Conservation (phyloP, 176 grass and related monocot species). For the Bonia amplexicaulis region DNA sequence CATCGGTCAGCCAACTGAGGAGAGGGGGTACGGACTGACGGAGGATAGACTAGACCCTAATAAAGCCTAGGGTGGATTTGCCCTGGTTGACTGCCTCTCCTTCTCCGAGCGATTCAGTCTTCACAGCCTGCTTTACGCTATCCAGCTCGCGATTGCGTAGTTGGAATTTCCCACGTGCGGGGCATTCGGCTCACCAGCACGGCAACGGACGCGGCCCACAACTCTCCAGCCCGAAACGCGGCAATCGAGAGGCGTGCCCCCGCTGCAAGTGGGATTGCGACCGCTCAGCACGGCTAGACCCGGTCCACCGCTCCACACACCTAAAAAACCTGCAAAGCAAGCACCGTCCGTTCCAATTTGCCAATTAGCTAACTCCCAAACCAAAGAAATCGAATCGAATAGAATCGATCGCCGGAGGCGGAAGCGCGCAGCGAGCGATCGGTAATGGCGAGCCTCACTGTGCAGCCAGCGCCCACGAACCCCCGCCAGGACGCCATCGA, state of each 20-base stretch:
- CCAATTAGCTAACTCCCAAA: not conserved
- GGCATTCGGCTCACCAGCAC: not conserved
- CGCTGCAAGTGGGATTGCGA: not conserved
- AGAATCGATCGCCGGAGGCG: conserved; percentile 32
- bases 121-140: not conserved
- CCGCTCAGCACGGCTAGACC: not conserved
- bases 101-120: not conserved
- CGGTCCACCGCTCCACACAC: conserved; percentile 11
- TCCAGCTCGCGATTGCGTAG: not conserved
- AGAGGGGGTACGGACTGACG: too few species aligned
- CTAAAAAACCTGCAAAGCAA: not conserved
- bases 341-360: not conserved
- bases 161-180: not conserved
- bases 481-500: conserved; percentile 95
- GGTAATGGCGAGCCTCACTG: conserved; percentile 70
- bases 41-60: too few species aligned
- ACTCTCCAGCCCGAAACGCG: not conserved
- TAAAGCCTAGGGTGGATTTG: too few species aligned
- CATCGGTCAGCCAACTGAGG: too few species aligned
- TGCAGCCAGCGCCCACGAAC: conserved; percentile 58
- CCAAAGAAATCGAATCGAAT: conserved; percentile 38
- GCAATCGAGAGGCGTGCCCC: not conserved
- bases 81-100: too few species aligned
- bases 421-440: conserved; percentile 5
- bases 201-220: not conserved